These are phyloP conservation scores for Corylus americana DNA, from an alignment of 306 rosid species.

Conservation along the genomic window DNA sequence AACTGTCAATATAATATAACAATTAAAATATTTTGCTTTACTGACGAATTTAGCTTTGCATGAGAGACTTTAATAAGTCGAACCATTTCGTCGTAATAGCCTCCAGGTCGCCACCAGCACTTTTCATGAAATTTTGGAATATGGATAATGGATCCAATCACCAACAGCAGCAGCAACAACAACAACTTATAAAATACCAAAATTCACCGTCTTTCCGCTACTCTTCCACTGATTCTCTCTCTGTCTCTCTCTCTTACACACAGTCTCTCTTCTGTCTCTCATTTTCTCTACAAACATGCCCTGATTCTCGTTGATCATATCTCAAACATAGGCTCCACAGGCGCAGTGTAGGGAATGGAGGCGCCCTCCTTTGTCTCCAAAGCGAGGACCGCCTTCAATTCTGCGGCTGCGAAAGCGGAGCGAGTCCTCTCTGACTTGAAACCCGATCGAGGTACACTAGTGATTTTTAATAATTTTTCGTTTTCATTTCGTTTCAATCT, in stretches of 20 bases:
- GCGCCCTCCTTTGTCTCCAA: constrained; percentile 79
- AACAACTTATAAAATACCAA: background rate
- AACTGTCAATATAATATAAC: no score
- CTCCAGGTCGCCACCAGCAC: background rate
- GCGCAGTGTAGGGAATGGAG: constrained; percentile 65
- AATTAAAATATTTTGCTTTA: background rate
- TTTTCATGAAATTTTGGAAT: background rate
- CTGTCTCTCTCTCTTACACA: background rate
- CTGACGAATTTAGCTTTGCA: background rate
- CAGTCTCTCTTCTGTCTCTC: background rate
- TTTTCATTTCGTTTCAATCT: background rate
- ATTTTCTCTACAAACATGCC: constrained; percentile 13
- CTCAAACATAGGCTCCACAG: constrained; percentile 32
- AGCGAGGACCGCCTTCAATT: constrained; percentile 94
- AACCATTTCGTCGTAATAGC: background rate
- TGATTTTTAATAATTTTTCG: background rate
- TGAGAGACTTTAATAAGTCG: background rate
- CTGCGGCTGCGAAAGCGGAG: constrained; percentile 99
- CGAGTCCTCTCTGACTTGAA: constrained; percentile 76
- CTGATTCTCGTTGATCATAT: background rate
- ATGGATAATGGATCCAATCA: background rate
- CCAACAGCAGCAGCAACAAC: background rate
- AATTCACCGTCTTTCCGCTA: background rate
- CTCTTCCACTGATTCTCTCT: background rate
- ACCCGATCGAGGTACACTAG: constrained; percentile 72